Conservation (phyloP, 257 asterid genomes). For the Fraxinus anomala region DNA sequence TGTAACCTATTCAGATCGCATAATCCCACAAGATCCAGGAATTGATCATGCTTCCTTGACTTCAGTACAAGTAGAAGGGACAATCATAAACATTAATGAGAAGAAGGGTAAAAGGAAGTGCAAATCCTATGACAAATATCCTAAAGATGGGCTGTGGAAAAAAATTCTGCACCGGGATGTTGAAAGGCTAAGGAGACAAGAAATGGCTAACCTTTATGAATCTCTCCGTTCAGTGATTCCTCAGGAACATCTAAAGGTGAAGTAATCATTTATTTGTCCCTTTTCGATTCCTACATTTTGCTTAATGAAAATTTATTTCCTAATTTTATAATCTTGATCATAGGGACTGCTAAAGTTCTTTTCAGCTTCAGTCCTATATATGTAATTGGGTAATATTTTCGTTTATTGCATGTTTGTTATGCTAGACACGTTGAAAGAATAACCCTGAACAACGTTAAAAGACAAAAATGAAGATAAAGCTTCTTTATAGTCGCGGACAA, state of each 20-base stretch:
- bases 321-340: too few relatives aligned
- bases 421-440: too few relatives aligned
- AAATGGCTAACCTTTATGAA: slow-evolving; percentile 47
- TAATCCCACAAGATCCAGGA: neutral
- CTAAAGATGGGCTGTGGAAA: slow-evolving; percentile 19
- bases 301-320: neutral
- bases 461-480: neutral
- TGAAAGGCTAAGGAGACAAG: slow-evolving; percentile 55
- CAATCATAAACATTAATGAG: neutral
- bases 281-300: neutral
- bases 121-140: neutral
- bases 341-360: too few relatives aligned
- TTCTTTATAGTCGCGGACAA: too few relatives aligned
- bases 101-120: neutral
- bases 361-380: neutral
- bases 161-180: slow-evolving; percentile 39
- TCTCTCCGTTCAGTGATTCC: slow-evolving; percentile 52
- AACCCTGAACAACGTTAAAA: too few relatives aligned
- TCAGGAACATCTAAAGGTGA: slow-evolving; percentile 43
- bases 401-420: neutral
- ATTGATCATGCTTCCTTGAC: neutral
- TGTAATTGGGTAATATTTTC: neutral
- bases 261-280: neutral
- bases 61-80: neutral
- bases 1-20: neutral